A percentile compares a stretch with the other conserved stretches of the same genome.
Conservation (phyloP, 768 basidiomycete species). For the Tricholoma saponaceum region DNA sequence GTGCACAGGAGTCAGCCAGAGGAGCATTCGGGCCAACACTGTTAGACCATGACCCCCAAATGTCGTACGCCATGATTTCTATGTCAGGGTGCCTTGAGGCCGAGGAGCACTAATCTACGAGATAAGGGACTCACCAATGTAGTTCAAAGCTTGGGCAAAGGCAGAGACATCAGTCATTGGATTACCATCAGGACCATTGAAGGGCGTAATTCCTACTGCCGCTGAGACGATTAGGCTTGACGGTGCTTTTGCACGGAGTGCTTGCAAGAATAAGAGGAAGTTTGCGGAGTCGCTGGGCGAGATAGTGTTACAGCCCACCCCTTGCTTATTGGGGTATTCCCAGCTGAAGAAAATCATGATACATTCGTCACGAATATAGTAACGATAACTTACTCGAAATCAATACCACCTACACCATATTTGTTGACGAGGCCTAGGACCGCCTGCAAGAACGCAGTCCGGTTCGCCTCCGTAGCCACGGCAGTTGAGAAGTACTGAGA, state of each 20-base stretch:
- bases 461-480: constrained; percentile 51
- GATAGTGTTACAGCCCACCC: constrained; percentile 68
- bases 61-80: constrained; percentile 65
- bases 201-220: constrained; percentile 39
- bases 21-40: constrained; percentile 83
- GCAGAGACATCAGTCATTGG: constrained; percentile 68
- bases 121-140: constrained; percentile 29
- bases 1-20: constrained; percentile 65
- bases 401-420: constrained; percentile 56
- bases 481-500: constrained; percentile 57
- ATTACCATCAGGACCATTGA: constrained; percentile 43
- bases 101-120: not conserved
- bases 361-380: too few species aligned
- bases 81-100: not conserved
- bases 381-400: constrained; percentile 39
- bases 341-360: constrained; percentile 39
- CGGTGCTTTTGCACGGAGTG: constrained; percentile 51
- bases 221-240: constrained; percentile 54
- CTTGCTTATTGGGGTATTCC: constrained; percentile 75
- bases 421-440: constrained; percentile 41
- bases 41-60: constrained; percentile 46
- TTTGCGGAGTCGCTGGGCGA: constrained; percentile 64
- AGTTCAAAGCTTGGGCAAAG: constrained; percentile 62
- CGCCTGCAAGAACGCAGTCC: constrained; percentile 63
- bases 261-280: constrained; percentile 71